These are phyloP conservation scores for Allantophomopsis lycopodina DNA, from an alignment of 2,329 filamentous ascomycete species.

Conservation along the genomic window DNA sequence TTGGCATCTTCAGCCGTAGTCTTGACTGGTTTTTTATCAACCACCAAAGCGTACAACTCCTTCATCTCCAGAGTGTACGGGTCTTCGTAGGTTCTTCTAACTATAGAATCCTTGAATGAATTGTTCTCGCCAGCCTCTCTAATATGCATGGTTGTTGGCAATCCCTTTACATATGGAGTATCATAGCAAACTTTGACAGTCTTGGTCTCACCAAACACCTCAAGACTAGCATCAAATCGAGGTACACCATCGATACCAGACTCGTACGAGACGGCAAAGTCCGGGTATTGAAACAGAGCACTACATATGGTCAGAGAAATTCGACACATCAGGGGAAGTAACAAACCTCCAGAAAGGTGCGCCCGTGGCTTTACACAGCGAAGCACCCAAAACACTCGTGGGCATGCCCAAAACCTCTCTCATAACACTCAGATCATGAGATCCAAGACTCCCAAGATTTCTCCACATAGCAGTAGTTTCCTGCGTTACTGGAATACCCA, in stretches of 20 bases:
- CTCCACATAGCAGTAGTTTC: slow-evolving; percentile 19
- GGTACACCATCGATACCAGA: slow-evolving; percentile 38
- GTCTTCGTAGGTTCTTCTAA: slow-evolving; percentile 26
- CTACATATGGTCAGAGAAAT: slow-evolving; percentile 5
- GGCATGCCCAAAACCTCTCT: slow-evolving; percentile 35
- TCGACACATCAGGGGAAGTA: too few species aligned
- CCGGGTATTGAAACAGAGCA: slow-evolving; percentile 17
- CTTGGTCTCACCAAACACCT: slow-evolving; percentile 38
- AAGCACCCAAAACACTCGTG: slow-evolving; percentile 5
- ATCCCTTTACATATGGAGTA: slow-evolving; percentile 40
- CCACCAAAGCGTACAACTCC: slow-evolving; percentile 18
- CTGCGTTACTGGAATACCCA: too few species aligned
- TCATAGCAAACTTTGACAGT: slow-evolving; percentile 39
- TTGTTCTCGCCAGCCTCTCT: slow-evolving; percentile 21
- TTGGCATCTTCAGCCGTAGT: slow-evolving; percentile 17
- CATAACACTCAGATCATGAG: slow-evolving; percentile 37
- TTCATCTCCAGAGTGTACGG: slow-evolving; percentile 23
- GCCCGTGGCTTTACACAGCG: background rate
- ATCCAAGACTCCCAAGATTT: slow-evolving; percentile 26
- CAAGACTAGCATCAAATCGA: slow-evolving; percentile 35
- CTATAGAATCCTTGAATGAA: slow-evolving; percentile 18
- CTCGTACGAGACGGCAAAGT: slow-evolving; percentile 42
- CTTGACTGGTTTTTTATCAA: slow-evolving; percentile 16
- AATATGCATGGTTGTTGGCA: slow-evolving; percentile 32
- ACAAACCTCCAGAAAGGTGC: too few species aligned